phyloP scores from a whole-genome alignment of 2,329 filamentous ascomycete species.

The Neodidymelliopsis sp. region DNA sequence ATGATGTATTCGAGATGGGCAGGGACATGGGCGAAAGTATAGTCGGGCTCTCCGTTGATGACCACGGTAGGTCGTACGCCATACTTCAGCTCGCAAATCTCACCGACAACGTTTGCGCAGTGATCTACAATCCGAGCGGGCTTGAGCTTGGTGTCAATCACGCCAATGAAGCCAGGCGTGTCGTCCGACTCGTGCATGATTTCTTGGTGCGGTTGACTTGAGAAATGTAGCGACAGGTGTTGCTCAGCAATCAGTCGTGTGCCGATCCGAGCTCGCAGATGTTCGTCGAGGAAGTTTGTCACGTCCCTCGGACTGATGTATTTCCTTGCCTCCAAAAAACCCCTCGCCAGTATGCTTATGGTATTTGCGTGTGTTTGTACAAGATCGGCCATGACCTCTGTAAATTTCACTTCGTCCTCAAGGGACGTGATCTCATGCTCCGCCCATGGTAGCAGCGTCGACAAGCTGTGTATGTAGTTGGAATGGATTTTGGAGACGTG shows the following conservation, averaged over 20 bases:
- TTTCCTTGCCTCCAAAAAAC: constrained; percentile 90
- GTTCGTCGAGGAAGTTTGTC: constrained; percentile 91
- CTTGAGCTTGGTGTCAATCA: constrained; percentile 89
- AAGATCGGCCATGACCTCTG: constrained; percentile 91
- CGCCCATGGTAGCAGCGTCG: constrained; percentile 85
- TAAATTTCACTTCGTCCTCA: constrained; percentile 90
- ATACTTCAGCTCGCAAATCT: constrained; percentile 97
- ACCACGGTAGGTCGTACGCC: constrained; percentile 81
- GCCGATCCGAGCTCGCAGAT: constrained; percentile 91
- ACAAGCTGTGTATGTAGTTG: constrained; percentile 94
- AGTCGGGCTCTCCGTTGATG: constrained; percentile 84
- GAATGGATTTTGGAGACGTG: constrained; percentile 94
- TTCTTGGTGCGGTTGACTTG: constrained; percentile 74
- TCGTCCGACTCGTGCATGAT: constrained; percentile 54
- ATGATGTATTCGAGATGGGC: constrained; percentile 98
- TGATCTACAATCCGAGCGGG: constrained; percentile 82
- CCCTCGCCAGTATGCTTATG: constrained; percentile 88
- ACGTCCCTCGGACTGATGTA: constrained; percentile 86
- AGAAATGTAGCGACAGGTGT: constrained; percentile 87
- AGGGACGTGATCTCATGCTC: constrained; percentile 75
- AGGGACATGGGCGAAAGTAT: constrained; percentile 92
- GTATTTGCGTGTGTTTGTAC: constrained; percentile 94
- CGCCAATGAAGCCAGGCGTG: constrained; percentile 77
- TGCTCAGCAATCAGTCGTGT: constrained; percentile 95
- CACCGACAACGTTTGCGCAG: constrained; percentile 89